A percentile compares a stretch with the other conserved stretches of the same genome.
These are phyloP conservation scores for Gigaspora rosea DNA, from an alignment of 192 early-diverging fungal species.

Conservation along the genomic window DNA sequence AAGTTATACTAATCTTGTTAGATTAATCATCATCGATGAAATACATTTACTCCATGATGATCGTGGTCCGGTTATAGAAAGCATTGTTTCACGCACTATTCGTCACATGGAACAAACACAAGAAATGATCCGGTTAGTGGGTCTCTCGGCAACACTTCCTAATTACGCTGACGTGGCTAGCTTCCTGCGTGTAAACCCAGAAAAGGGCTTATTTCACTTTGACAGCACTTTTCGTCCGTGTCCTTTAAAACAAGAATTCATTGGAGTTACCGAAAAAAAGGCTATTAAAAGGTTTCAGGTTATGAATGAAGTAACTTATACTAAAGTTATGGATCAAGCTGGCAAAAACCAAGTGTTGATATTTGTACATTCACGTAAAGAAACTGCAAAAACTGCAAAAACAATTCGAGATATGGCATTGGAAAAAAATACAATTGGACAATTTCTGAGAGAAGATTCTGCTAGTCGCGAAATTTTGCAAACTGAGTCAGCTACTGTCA, in stretches of 20 bases:
- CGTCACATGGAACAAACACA: constrained; percentile 89
- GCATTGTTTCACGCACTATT: constrained; percentile 85
- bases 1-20: constrained; percentile 86
- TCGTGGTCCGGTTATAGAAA: constrained; percentile 95
- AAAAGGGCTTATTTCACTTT: constrained; percentile 88
- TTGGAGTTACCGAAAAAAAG: constrained; percentile 97
- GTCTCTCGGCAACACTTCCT: constrained; percentile 91
- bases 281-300: constrained; percentile 88
- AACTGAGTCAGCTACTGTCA: constrained; percentile 75
- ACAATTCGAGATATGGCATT: constrained; percentile 91
- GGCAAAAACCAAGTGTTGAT: constrained; percentile 85
- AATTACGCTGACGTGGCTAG: constrained; percentile 96
- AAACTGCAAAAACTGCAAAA: constrained; percentile 94
- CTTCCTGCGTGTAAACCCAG: constrained; percentile 85
- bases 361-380: constrained; percentile 97
- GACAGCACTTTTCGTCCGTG: constrained; percentile 91
- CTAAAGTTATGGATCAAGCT: constrained; percentile 86
- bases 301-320: constrained; percentile 97
- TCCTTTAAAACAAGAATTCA: constrained; percentile 93
- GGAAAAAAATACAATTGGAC: constrained; percentile 80
- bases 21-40: constrained; percentile 94
- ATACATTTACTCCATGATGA: constrained; percentile 97
- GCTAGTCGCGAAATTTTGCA: constrained; percentile 83
- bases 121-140: constrained; percentile 86
- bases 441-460: constrained; percentile 82